Base-by-base conservation (phyloP, 345 rosid species). In the Ailanthus altissimus region DNA sequence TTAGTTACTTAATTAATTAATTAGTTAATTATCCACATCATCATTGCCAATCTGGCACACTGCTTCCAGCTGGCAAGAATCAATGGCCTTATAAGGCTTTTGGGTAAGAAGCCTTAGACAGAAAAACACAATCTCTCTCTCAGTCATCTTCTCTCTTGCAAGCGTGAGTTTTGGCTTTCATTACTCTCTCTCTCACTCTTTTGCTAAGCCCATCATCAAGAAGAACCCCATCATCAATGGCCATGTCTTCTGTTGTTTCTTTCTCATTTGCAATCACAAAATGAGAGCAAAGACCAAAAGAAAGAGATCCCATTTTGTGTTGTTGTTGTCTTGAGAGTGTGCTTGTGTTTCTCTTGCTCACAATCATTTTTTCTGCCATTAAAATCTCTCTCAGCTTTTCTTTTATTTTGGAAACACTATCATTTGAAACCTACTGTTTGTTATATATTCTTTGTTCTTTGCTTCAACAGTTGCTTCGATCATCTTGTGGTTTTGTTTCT, bases 161-260 rank as follows among this genome's bases (percentile, higher is more conserved):
- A 82, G 92, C 92, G 92, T 87, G 90, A 80, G 84, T 76, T 84
- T 84, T 76, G 84, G 82, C 90, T 86, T 85, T 89, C 86, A 88
- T 88, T 88, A 56, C 87, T 60, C 80, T 60, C 66, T 77, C 75
- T 75, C 45, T 69, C 28, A 77, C 58, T 64, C 68, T 51, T 56
- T 72, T 53, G 5, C 69, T 15, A 68, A 66, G 28, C 73, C 83
- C 83, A 83, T 81, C 82, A 76, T 82, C 85, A 81, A 81, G n/a
- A 43, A 83, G 54, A 74, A 79, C 77, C 71, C 84, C n/a, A n/a
- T n/a, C n/a, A 76, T 82, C 85, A 81, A 81, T 79, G 78, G 70
- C 76, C 70, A 70, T 84, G 90, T 83, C 86, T 86, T 32, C 78
- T 77, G 81, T 74, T 78, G 63, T 75, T 75, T 61, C 28, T 54